Base-by-base conservation (phyloP, 2,329 filamentous ascomycete genomes). In the Colletotrichum musicola region DNA sequence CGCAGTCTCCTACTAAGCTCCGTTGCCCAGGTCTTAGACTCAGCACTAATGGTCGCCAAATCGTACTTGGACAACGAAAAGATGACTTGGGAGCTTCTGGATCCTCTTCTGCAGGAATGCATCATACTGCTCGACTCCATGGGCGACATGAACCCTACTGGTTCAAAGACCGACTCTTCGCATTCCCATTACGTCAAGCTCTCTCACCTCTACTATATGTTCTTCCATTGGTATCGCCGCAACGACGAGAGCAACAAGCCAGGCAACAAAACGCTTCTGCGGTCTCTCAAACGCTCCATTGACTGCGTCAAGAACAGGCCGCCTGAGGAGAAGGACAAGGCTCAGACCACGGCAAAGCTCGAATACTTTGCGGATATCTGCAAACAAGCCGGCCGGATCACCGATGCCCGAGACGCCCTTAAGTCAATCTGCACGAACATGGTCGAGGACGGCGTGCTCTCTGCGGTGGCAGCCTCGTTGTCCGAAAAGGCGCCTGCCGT, bases 191-290 rank as follows among this genome's bases (percentile, higher is more conserved):
- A 88, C 64, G 85, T 91, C 70, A 92, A 90, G 73, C 86, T 93
- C 27, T 93, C 92, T 0, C 90, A 92, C 72, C 83, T 92, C 3
- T 93, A 93, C 75, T 93, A 90, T 75, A 82, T 88, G 55, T 89
- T 89, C 74, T 67, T 69, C 30, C 64, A 69, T 30, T 67, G 63
- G 63, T 69, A 68, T 38, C 67, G 67, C 6, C 81, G 66, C n/a
- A 66, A 69, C n/a, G 84, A 53, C n/a, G 56, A 62, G 14, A 79
- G 80, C 4, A 82, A 80, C 4, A 82, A 81, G 35, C 71, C 77
- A 1, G 80, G 81, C n/a, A 82, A 84, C 55, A 71, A 75, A 6
- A 77, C 80, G 18, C 81, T 86, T 1, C 77, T 92, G 14, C 84
- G 86, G 57, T 84, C 89, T 13, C 82, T 93, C 56, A 86, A 86